Percentiles rank a stretch among this genome's conserved stretches.
Conservation (phyloP, 805 yeast species). For the Kuraishia floccosa region DNA sequence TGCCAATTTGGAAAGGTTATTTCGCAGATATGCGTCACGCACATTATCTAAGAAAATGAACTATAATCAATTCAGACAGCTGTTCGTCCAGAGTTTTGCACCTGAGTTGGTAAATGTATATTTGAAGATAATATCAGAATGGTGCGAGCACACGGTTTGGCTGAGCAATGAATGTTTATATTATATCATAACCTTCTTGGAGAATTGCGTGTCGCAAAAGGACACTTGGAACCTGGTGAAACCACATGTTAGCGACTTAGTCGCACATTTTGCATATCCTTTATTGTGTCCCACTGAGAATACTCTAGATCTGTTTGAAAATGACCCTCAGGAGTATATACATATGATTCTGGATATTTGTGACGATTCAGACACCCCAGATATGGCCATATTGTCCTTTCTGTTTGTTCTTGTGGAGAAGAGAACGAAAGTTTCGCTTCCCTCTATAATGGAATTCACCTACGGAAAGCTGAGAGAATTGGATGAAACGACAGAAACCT, state of each 20-base stretch:
- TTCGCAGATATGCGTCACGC: slow-evolving; percentile 17
- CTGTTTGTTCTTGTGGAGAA: slow-evolving; percentile 63
- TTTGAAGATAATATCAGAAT: slow-evolving; percentile 55
- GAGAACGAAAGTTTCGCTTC: slow-evolving; percentile 47
- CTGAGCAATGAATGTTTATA: slow-evolving; percentile 52
- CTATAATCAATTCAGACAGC: slow-evolving; percentile 47
- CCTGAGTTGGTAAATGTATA: slow-evolving; percentile 64
- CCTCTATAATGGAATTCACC: slow-evolving; percentile 50
- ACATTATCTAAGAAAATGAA: slow-evolving; percentile 31
- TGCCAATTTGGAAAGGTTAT: slow-evolving; percentile 3
- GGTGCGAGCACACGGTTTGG: slow-evolving; percentile 66
- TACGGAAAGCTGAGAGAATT: slow-evolving; percentile 34
- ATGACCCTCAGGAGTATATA: slow-evolving; percentile 87
- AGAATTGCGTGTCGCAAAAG: slow-evolving; percentile 45
- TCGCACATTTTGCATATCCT: slow-evolving; percentile 72
- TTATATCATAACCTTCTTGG: slow-evolving; percentile 53
- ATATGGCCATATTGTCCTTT: slow-evolving; percentile 68
- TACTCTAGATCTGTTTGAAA: slow-evolving; percentile 67
- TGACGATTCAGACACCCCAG: slow-evolving; percentile 56
- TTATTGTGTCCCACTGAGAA: slow-evolving; percentile 63
- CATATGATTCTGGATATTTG: slow-evolving; percentile 60
- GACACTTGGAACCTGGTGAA: slow-evolving; percentile 59
- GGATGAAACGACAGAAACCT: slow-evolving; percentile 21
- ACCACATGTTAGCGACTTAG: slow-evolving; percentile 54
- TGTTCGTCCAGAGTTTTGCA: slow-evolving; percentile 46